Evolutionary conservation across 2,329 filamentous ascomycete species (phyloP).

Genomic region (Aspergillus candidus): DNA sequence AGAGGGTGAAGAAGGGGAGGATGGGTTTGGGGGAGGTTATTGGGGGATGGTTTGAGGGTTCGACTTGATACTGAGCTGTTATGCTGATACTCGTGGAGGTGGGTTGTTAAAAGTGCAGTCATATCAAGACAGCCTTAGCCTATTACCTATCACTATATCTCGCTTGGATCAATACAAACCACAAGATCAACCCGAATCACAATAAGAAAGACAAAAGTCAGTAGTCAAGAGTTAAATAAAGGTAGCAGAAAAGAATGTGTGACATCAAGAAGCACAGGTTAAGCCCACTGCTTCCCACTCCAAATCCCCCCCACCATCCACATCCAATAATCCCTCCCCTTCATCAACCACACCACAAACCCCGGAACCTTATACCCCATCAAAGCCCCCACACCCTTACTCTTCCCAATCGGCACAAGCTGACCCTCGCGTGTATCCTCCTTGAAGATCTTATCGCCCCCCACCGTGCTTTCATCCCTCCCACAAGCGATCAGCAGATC

Average conservation of each 20-base stretch:
- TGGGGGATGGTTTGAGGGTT: not conserved
- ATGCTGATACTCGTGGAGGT: not conserved
- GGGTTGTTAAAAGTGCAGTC: not conserved
- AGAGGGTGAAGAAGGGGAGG: not conserved
- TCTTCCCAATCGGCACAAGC: slow-evolving; percentile 43
- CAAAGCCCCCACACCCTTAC: slow-evolving; percentile 41
- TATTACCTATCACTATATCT: no score
- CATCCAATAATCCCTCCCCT: slow-evolving; percentile 49
- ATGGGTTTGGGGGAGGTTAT: slow-evolving; percentile 3
- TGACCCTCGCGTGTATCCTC: slow-evolving; percentile 44
- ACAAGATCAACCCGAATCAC: no score
- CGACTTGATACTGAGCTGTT: not conserved
- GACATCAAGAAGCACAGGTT: no score
- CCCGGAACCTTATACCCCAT: slow-evolving; percentile 43
- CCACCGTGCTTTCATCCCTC: slow-evolving; percentile 13
- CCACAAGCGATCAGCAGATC: slow-evolving; percentile 38
- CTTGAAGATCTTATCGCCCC: slow-evolving; percentile 30
- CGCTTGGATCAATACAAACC: no score
- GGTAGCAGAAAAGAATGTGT: no score
- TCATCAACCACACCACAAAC: slow-evolving; percentile 45
- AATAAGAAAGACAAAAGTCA: no score
- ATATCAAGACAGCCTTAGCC: not conserved
- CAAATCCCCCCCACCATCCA: slow-evolving; percentile 45
- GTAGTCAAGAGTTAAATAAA: no score
- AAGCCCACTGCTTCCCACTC: slow-evolving; percentile 47